Evolutionary conservation across 2,329 filamentous ascomycete species (phyloP).

Genomic region (Zelopaecilomyces penicillatus): DNA sequence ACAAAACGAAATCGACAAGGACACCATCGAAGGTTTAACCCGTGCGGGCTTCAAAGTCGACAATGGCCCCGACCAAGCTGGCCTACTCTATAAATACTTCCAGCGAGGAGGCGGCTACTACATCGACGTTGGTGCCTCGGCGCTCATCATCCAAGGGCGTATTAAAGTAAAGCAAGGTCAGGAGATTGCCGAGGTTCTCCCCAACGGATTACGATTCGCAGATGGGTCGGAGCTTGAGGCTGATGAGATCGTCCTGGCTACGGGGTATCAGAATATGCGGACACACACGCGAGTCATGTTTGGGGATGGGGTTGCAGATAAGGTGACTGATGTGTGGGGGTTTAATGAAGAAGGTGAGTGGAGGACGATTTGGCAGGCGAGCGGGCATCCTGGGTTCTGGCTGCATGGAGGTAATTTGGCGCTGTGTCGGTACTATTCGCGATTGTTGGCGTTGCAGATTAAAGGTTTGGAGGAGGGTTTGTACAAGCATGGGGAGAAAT

Average conservation of each 20-base stretch:
- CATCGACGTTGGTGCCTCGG: slow-evolving; percentile 57
- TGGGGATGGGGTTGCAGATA: slow-evolving; percentile 51
- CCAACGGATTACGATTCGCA: slow-evolving; percentile 35
- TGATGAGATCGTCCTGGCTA: slow-evolving; percentile 56
- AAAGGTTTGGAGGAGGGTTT: slow-evolving; percentile 34
- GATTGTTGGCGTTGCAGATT: slow-evolving; percentile 44
- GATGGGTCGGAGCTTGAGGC: slow-evolving; percentile 50
- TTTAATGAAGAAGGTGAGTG: slow-evolving; percentile 50
- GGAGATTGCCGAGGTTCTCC: slow-evolving; percentile 43
- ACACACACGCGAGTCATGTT: slow-evolving; percentile 53
- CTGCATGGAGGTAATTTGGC: slow-evolving; percentile 58
- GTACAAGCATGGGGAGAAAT: slow-evolving; percentile 25
- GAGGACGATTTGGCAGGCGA: slow-evolving; percentile 49
- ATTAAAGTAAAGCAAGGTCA: slow-evolving; percentile 54
- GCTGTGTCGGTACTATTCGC: slow-evolving; percentile 53
- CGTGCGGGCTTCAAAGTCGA: slow-evolving; percentile 55
- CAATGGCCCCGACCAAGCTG: slow-evolving; percentile 45
- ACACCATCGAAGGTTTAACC: slow-evolving; percentile 35
- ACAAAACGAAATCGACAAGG: slow-evolving; percentile 28
- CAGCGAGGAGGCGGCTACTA: slow-evolving; percentile 62
- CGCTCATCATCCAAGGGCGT: slow-evolving; percentile 54
- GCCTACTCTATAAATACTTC: slow-evolving; percentile 55
- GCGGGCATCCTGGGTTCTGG: slow-evolving; percentile 57
- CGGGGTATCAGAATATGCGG: slow-evolving; percentile 61
- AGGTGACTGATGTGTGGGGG: slow-evolving; percentile 53